Evolutionary conservation across 2,329 filamentous ascomycete species (phyloP).

Genomic region (Trichoderma cornu-damae): DNA sequence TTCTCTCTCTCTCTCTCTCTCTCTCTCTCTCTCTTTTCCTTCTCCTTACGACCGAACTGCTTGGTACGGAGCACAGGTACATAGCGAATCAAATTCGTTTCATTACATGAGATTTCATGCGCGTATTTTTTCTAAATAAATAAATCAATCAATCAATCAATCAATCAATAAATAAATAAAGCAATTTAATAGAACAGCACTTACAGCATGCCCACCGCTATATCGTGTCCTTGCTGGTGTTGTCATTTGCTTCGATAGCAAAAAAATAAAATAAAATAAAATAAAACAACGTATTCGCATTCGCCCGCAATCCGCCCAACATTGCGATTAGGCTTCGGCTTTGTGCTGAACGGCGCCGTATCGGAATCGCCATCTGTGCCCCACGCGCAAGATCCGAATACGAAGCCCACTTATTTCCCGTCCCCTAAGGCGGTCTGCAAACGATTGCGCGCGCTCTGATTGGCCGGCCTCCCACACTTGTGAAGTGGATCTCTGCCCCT

Average conservation of each 20-base stretch:
- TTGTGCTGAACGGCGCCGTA: not conserved
- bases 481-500: not conserved
- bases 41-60: not conserved
- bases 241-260: not conserved
- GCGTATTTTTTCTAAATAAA: not conserved
- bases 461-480: not conserved
- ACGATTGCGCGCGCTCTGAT: not conserved
- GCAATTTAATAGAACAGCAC: too few relatives aligned
- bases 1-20: too few relatives aligned
- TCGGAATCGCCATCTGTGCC: not conserved
- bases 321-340: not conserved
- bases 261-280: not conserved
- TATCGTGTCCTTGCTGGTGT: not conserved
- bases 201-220: not conserved
- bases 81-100: not conserved
- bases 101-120: not conserved
- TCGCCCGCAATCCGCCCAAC: conserved; percentile 2
- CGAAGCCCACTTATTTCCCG: conserved; percentile 2
- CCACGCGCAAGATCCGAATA: conserved; percentile 8
- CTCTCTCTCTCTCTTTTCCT: too few relatives aligned
- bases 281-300: conserved; percentile 17
- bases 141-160: too few relatives aligned
- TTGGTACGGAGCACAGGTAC: not conserved
- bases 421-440: conserved; percentile 9
- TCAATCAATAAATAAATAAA: too few relatives aligned